Percentiles rank a stretch among this genome's conserved stretches.
phyloP scores from a whole-genome alignment of 2,329 filamentous ascomycete genomes.

The Bipolaris victoriae region DNA sequence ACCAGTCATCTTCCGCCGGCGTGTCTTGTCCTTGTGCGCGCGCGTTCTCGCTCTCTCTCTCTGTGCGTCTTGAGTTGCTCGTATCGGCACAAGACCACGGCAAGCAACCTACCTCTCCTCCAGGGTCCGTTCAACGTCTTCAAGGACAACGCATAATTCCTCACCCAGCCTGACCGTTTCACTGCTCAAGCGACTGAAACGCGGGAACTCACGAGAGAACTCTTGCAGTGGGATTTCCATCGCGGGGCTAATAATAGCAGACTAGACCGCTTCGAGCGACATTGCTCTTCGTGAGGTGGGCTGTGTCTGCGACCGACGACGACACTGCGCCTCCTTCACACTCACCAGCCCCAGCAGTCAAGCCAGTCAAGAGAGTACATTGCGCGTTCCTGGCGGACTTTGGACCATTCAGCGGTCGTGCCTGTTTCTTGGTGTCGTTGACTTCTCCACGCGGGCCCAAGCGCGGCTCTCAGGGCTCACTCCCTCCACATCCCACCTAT shows the following conservation, averaged over 20 bases:
- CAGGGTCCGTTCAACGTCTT: conserved; percentile 5
- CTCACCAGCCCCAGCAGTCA: conserved; percentile 37
- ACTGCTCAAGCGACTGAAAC: conserved; percentile 30
- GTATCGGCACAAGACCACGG: conserved; percentile 1
- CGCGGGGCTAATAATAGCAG: conserved; percentile 18
- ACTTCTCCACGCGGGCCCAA: conserved; percentile 24
- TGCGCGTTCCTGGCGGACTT: conserved; percentile 26
- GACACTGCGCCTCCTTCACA: conserved; percentile 37
- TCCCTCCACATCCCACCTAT: conserved; percentile 25
- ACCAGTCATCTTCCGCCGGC: conserved; percentile 4
- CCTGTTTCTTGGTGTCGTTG: conserved; percentile 13
- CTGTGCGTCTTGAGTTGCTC: not conserved
- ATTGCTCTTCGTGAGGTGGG: conserved; percentile 22
- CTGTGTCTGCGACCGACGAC: conserved; percentile 18
- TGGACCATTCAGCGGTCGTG: conserved; percentile 32
- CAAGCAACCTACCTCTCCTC: not conserved
- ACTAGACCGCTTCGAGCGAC: conserved; percentile 18
- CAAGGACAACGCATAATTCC: conserved; percentile 21
- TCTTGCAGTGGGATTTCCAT: conserved; percentile 11
- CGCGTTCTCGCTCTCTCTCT: not conserved
- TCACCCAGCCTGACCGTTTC: conserved; percentile 26
- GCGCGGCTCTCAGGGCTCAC: conserved; percentile 26
- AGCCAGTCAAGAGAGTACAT: conserved; percentile 23
- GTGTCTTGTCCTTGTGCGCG: conserved; percentile 1
- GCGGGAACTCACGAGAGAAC: conserved; percentile 21